phyloP scores from a whole-genome alignment of 2,329 filamentous ascomycete species.

The Penicillium crustosum region DNA sequence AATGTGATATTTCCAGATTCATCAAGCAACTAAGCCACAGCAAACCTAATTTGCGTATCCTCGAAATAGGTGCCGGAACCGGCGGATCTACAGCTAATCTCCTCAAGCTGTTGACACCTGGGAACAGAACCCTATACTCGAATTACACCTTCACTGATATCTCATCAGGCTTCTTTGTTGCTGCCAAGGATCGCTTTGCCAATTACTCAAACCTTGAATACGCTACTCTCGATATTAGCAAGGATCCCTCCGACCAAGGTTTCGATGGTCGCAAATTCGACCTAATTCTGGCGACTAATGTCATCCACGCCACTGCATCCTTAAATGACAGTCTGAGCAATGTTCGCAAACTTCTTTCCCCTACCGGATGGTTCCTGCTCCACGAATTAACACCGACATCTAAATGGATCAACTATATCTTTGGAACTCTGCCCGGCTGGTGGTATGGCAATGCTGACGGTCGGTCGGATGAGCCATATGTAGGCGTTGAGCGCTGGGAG shows the following conservation, averaged over 20 bases:
- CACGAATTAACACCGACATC: slow-evolving; percentile 38
- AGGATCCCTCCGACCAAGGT: slow-evolving; percentile 31
- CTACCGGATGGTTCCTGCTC: slow-evolving; percentile 50
- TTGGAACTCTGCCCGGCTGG: slow-evolving; percentile 43
- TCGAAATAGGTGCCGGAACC: slow-evolving; percentile 33
- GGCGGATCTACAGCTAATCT: slow-evolving; percentile 26
- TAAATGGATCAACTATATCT: slow-evolving; percentile 25
- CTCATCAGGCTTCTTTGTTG: slow-evolving; percentile 30
- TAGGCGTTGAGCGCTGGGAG: slow-evolving; percentile 18
- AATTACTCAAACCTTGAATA: slow-evolving; percentile 29
- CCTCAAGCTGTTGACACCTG: slow-evolving; percentile 12
- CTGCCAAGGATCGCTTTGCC: slow-evolving; percentile 26
- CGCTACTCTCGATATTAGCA: slow-evolving; percentile 32
- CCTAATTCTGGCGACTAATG: slow-evolving; percentile 37
- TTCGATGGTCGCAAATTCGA: slow-evolving; percentile 32
- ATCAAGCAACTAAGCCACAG: slow-evolving; percentile 21
- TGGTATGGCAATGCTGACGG: slow-evolving; percentile 33
- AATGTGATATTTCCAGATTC: slow-evolving; percentile 13
- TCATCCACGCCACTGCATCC: slow-evolving; percentile 24
- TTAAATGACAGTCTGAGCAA: slow-evolving; percentile 28
- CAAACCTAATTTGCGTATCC: slow-evolving; percentile 24
- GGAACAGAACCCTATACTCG: slow-evolving; percentile 16
- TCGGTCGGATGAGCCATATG: slow-evolving; percentile 20
- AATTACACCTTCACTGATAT: slow-evolving; percentile 35
- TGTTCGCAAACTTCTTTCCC: slow-evolving; percentile 31